Percentiles rank a stretch among this genome's conserved stretches.
These are phyloP conservation scores for Neurospora sublineolata DNA, from an alignment of 495 filamentous ascomycete species.

Conservation along the genomic window DNA sequence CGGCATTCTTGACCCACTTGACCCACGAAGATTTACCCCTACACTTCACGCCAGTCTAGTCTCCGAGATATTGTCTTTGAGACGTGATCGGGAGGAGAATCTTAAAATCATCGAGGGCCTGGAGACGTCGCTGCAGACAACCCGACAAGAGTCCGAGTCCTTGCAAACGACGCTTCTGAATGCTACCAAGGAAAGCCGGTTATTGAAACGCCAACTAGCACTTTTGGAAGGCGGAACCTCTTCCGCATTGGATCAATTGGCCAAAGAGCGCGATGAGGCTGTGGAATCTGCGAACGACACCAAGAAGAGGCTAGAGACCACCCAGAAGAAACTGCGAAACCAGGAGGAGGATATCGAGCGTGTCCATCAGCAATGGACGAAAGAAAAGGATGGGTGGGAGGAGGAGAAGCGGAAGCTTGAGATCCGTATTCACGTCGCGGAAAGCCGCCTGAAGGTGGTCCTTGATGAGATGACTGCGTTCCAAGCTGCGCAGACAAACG, in stretches of 20 bases:
- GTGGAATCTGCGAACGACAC: constrained; percentile 62
- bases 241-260: constrained; percentile 69
- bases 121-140: constrained; percentile 60
- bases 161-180: constrained; percentile 48
- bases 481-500: constrained; percentile 46
- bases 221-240: constrained; percentile 78
- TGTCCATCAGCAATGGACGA: constrained; percentile 62
- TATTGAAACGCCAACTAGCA: constrained; percentile 72
- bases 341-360: constrained; percentile 78
- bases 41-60: constrained; percentile 91
- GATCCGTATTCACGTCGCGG: constrained; percentile 72
- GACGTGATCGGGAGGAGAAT: constrained; percentile 82
- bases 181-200: constrained; percentile 61
- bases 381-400: constrained; percentile 73
- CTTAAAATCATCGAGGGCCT: constrained; percentile 70
- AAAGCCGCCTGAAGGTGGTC: constrained; percentile 72
- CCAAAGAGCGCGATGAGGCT: constrained; percentile 77
- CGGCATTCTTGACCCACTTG: constrained; percentile 74
- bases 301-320: constrained; percentile 64
- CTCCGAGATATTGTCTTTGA: constrained; percentile 79
- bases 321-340: constrained; percentile 62
- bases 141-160: constrained; percentile 61
- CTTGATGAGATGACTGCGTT: constrained; percentile 72
- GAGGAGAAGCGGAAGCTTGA: constrained; percentile 71
- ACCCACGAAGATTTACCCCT: constrained; percentile 86